Percentiles rank a stretch among this genome's conserved stretches.
Evolutionary conservation across 441 rosid genomes (phyloP).

Genomic region (Populus hybrid): DNA sequence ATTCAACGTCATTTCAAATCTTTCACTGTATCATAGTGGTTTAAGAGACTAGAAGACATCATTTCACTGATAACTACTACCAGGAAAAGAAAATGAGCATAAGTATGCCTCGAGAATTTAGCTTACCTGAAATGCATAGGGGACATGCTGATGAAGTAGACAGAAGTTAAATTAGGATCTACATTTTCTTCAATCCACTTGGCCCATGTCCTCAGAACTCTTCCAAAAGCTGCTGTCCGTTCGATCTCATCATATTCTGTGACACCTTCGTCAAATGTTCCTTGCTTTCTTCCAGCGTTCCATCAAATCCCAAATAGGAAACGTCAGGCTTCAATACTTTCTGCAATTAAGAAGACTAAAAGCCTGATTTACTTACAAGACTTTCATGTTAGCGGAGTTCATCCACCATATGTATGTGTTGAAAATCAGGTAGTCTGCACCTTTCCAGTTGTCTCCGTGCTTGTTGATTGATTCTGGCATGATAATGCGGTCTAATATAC

Average conservation of each 20-base stretch:
- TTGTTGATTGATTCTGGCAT: slow-evolving; percentile 74
- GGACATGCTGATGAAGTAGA: slow-evolving; percentile 81
- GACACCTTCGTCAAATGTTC: slow-evolving; percentile 54
- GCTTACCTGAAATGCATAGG: slow-evolving; percentile 82
- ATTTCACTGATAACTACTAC: neutral
- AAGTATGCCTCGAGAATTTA: neutral
- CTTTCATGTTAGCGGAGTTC: slow-evolving; percentile 66
- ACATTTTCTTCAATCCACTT: slow-evolving; percentile 70
- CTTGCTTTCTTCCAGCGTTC: slow-evolving; percentile 29
- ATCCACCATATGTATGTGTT: slow-evolving; percentile 93
- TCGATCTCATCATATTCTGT: slow-evolving; percentile 68
- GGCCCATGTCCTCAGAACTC: slow-evolving; percentile 74
- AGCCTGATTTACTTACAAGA: slow-evolving; percentile 45
- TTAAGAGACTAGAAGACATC: neutral
- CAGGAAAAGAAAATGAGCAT: neutral
- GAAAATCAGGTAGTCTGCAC: slow-evolving; percentile 65
- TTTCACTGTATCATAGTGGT: neutral
- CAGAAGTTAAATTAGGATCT: slow-evolving; percentile 61
- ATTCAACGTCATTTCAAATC: neutral
- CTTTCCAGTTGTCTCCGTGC: slow-evolving; percentile 66
- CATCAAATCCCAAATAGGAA: neutral
- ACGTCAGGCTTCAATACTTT: slow-evolving; percentile 2
- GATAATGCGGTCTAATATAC: slow-evolving; percentile 60
- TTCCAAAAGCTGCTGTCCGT: slow-evolving; percentile 55
- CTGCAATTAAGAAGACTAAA: neutral